Evolutionary conservation across 1,284 basidiomycete species (phyloP).

Genomic region (Fomitopsis betulina): DNA sequence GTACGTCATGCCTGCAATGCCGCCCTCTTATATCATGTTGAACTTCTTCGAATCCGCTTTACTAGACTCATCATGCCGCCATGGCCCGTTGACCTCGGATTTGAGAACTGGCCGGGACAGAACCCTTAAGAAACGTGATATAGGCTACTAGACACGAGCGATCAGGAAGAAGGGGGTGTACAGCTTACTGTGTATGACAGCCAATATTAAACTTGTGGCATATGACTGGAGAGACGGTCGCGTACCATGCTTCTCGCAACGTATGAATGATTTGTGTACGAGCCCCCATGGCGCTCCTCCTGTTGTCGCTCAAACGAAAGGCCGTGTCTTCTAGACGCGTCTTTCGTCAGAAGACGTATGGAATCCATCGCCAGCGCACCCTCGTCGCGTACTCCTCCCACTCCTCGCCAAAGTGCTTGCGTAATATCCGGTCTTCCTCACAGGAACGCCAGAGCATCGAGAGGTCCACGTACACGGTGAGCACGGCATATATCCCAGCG

Average conservation of each 20-base stretch:
- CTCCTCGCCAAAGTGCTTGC: slow-evolving; percentile 19
- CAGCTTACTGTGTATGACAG: not conserved
- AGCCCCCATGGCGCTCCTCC: not conserved
- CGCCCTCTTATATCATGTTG: not conserved
- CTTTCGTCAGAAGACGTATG: slow-evolving; percentile 6
- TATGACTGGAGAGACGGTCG: not conserved
- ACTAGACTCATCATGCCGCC: slow-evolving; percentile 51
- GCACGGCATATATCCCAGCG: not conserved
- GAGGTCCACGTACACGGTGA: slow-evolving; percentile 3
- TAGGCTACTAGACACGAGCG: not conserved
- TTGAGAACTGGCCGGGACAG: slow-evolving; percentile 53
- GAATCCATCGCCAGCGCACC: slow-evolving; percentile 8
- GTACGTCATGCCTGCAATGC: slow-evolving; percentile 23
- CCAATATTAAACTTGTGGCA: not conserved
- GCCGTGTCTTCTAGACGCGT: not conserved
- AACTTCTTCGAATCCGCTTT: not conserved
- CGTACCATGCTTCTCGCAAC: not conserved
- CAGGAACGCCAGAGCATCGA: slow-evolving; percentile 10
- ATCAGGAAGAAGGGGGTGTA: too few relatives aligned
- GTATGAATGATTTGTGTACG: not conserved
- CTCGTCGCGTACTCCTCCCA: slow-evolving; percentile 11
- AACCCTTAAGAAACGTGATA: not conserved
- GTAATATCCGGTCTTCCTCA: slow-evolving; percentile 19
- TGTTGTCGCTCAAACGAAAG: not conserved
- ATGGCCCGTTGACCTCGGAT: slow-evolving; percentile 72